Evolutionary conservation across 179 eudicot species (phyloP).

Genomic region (Carnegiea gigantea): DNA sequence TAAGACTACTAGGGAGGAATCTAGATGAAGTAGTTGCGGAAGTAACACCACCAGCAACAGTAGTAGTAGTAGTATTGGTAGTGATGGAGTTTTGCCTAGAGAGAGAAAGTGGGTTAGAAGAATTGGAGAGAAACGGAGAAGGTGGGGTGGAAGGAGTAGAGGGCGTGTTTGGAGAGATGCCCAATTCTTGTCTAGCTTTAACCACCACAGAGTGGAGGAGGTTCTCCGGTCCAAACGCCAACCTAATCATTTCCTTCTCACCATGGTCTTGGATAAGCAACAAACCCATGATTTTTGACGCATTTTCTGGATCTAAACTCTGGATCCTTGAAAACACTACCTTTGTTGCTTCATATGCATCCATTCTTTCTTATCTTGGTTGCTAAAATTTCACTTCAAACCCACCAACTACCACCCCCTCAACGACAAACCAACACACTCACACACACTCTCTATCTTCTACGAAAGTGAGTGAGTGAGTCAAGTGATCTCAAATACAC

Average conservation of each 20-base stretch:
- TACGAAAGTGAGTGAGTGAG: background rate
- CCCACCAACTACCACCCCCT: conserved; percentile 1
- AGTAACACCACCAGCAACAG: conserved; percentile 14
- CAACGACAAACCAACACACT: background rate
- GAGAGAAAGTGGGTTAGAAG: conserved; percentile 4
- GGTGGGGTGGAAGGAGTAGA: conserved; percentile 51
- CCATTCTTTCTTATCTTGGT: conserved; percentile 37
- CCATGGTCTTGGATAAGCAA: conserved; percentile 76
- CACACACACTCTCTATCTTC: background rate
- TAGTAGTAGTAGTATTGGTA: background rate
- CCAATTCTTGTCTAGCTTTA: conserved; percentile 64
- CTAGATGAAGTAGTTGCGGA: conserved; percentile 21
- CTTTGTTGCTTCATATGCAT: conserved; percentile 78
- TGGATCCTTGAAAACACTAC: conserved; percentile 67
- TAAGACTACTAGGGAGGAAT: conserved; percentile 27
- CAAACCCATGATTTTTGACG: conserved; percentile 78
- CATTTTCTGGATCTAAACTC: conserved; percentile 67
- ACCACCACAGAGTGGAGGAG: conserved; percentile 59
- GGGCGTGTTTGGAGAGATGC: conserved; percentile 42
- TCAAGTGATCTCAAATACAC: background rate
- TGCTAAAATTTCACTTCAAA: conserved; percentile 1
- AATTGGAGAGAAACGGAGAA: conserved; percentile 29
- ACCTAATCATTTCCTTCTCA: conserved; percentile 79
- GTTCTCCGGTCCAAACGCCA: conserved; percentile 79
- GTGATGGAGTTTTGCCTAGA: conserved; percentile 36